Evolutionary conservation across 495 filamentous ascomycete genomes (phyloP).

Genomic region (Xylaria grammica): DNA sequence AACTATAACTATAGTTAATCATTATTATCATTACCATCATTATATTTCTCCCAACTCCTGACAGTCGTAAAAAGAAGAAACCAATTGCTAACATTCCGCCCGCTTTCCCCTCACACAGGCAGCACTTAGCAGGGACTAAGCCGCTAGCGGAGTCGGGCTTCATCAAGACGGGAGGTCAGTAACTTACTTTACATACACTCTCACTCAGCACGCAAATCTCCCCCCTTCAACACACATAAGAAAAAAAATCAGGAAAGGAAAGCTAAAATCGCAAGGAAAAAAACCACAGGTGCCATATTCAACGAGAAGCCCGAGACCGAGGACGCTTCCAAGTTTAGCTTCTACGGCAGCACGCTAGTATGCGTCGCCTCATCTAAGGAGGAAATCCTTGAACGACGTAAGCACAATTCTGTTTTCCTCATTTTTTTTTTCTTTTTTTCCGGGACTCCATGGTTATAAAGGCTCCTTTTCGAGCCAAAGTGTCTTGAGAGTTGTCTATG

Average conservation of each 20-base stretch:
- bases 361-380: conserved; percentile 67
- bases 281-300: conserved; percentile 67
- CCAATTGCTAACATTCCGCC: conserved; percentile 2
- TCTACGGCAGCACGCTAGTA: conserved; percentile 74
- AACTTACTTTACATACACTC: not conserved
- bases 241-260: not conserved
- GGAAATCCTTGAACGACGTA: conserved; percentile 61
- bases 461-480: no score
- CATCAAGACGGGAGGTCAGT: conserved; percentile 62
- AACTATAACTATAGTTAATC: no score
- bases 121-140: conserved; percentile 61
- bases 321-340: conserved; percentile 60
- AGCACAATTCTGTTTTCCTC: no score
- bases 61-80: no score
- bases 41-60: no score
- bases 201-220: not conserved
- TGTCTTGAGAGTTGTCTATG: no score
- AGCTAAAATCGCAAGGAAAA: not conserved
- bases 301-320: conserved; percentile 68
- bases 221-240: not conserved
- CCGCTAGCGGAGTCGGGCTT: conserved; percentile 50
- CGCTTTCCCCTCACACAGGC: conserved; percentile 38
- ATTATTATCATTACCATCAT: no score
- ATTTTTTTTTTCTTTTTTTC: no score
- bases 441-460: no score